Base-by-base conservation (phyloP, 2,329 filamentous ascomycete genomes). In the Apiospora malaysiana region DNA sequence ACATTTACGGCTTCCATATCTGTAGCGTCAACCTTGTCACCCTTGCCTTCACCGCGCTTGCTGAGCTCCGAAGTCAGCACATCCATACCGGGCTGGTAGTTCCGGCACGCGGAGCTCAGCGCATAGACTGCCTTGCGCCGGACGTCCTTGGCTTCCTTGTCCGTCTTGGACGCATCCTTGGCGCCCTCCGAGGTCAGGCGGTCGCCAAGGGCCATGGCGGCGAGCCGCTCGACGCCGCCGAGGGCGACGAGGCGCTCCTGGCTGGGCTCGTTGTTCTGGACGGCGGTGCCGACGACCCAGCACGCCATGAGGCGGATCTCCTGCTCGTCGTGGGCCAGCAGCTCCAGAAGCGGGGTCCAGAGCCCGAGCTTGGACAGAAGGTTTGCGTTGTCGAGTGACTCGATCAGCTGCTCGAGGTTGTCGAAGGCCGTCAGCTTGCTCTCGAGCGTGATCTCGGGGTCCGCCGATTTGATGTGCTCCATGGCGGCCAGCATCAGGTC, bases 361-460 rank as follows among this genome's bases (percentile, higher is more conserved):
- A 98, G 86, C 8, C 88, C 88, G 25, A 98, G 84, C 40, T 88
- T 88, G 74, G 91, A 91, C 76, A 99, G 89, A 83, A 98, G 97
- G 85, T 98, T 99, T 71, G 96, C 95, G 81, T 99, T 99, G 86
- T 99, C 96, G 76, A 98, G 90, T 73, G 89, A 91, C 85, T 98
- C 94, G 77, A 98, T 92, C 71, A 97, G 86, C 82, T 97, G 94
- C 84, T 97, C 95, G 73, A 98, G 92, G 84, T 98, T 97, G 87
- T 97, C 95, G 82, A 97, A 97, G 47, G 95, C 95, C 71, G 91
- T 89, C 69, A 97, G 83, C 81, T 93, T 94, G 82, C 94, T 89
- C 59, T 94, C 92, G 68, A 95, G 86, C 4, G 89, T 88, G 70
- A 92, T 84, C 70, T 92, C 87, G 10, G 90, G 84, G 76, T 88